phyloP scores from a whole-genome alignment of 129 eudicot genomes.

The Calendula officinalis region DNA sequence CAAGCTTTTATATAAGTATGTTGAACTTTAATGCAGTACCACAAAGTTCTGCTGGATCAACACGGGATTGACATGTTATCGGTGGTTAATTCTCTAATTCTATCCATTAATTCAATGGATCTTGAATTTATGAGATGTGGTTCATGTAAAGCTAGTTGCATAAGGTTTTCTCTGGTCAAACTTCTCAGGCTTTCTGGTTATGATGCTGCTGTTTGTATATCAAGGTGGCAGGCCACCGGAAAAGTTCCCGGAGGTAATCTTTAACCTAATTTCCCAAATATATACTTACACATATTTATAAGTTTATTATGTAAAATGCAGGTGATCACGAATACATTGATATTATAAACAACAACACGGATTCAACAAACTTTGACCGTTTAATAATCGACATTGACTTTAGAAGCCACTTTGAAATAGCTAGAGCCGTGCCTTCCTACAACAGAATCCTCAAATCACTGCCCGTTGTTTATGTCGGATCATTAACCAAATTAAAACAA shows the following conservation, averaged over 20 bases:
- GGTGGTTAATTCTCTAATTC: constrained; percentile 62
- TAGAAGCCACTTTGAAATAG: constrained; percentile 92
- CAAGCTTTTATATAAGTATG: neutral
- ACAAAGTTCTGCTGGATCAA: constrained; percentile 61
- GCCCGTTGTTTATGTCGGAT: constrained; percentile 75
- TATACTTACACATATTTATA: neutral
- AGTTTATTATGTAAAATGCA: constrained; percentile 26
- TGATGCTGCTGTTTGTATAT: constrained; percentile 85
- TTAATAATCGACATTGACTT: constrained; percentile 79
- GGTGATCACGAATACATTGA: constrained; percentile 93
- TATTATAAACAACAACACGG: constrained; percentile 42
- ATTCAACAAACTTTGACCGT: constrained; percentile 50
- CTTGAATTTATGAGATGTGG: constrained; percentile 57
- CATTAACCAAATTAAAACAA: constrained; percentile 59
- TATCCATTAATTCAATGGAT: constrained; percentile 52
- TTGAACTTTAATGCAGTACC: constrained; percentile 37
- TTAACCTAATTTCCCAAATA: neutral
- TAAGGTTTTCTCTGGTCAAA: constrained; percentile 67
- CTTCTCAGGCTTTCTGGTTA: constrained; percentile 72
- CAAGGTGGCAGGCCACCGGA: constrained; percentile 75
- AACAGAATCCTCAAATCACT: constrained; percentile 57
- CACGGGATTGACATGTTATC: constrained; percentile 63
- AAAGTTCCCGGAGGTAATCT: constrained; percentile 91
- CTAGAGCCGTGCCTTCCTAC: constrained; percentile 84
- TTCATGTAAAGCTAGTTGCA: constrained; percentile 81